These are phyloP conservation scores for Mangifera indica DNA, from an alignment of 345 rosid species.

Conservation along the genomic window DNA sequence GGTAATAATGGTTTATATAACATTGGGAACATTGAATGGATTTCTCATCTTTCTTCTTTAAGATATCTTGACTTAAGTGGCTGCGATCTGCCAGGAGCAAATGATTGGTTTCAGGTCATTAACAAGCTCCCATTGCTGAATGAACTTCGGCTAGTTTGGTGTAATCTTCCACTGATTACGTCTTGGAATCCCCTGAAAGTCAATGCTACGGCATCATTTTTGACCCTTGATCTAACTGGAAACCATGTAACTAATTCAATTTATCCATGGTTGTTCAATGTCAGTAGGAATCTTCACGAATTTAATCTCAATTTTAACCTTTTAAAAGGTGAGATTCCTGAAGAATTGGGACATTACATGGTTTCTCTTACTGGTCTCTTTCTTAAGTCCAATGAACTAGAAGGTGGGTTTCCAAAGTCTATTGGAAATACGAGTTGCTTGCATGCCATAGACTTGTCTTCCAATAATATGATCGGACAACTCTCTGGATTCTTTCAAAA, in stretches of 20 bases:
- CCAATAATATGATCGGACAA: not conserved
- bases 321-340: not conserved
- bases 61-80: not conserved
- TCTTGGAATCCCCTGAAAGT: not conserved
- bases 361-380: too few species aligned
- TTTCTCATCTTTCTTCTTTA: slow-evolving; percentile 9
- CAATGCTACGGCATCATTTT: too few species aligned
- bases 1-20: not conserved
- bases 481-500: not conserved
- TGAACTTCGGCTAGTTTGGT: not conserved
- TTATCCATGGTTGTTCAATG: slow-evolving; percentile 15
- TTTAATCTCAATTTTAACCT: slow-evolving; percentile 5
- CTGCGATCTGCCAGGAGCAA: not conserved
- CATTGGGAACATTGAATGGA: not conserved
- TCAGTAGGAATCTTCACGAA: not conserved
- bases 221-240: too few species aligned
- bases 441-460: not conserved
- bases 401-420: not conserved
- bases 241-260: slow-evolving; percentile 5
- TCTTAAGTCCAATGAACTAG: not conserved
- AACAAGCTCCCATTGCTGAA: slow-evolving; percentile 7
- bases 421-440: not conserved
- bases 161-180: slow-evolving; percentile 7
- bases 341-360: not conserved
- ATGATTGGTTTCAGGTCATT: slow-evolving; percentile 17